Evolutionary conservation across 768 basidiomycete genomes (phyloP).

Genomic region (Phylloporus sp.): DNA sequence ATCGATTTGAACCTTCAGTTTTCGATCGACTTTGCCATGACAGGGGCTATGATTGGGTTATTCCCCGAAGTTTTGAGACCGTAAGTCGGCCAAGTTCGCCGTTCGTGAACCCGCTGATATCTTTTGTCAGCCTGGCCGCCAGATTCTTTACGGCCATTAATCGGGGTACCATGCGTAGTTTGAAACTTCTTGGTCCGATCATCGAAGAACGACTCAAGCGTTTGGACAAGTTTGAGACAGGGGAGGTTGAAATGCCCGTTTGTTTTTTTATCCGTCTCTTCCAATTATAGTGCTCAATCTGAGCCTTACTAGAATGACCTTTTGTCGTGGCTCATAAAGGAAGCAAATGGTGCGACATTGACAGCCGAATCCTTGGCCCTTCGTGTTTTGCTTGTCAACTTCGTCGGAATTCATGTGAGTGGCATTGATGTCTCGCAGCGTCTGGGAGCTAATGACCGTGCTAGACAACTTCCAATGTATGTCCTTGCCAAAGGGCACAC

Average conservation of each 20-base stretch:
- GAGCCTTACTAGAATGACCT: constrained; percentile 26
- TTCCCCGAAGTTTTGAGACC: constrained; percentile 33
- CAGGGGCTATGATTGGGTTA: constrained; percentile 16
- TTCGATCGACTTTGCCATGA: constrained; percentile 19
- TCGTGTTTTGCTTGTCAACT: neutral
- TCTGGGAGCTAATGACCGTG: neutral
- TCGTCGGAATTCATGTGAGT: neutral
- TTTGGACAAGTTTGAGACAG: constrained; percentile 23
- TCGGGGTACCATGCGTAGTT: constrained; percentile 1
- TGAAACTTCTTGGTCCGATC: constrained; percentile 23
- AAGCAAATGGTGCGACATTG: neutral
- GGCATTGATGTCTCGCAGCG: neutral
- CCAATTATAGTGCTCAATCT: neutral
- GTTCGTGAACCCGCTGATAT: neutral
- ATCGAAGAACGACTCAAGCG: constrained; percentile 26
- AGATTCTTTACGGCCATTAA: constrained; percentile 7
- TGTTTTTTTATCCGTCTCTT: constrained; percentile 3
- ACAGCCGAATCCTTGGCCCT: neutral
- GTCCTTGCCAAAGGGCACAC: neutral
- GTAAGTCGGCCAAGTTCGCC: constrained; percentile 14
- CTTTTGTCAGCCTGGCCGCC: constrained; percentile 15
- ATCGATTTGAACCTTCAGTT: constrained; percentile 11
- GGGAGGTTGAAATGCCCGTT: constrained; percentile 33
- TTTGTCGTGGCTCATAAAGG: constrained; percentile 29
- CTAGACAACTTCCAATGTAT: neutral